Conservation (phyloP, 805 yeast species). For the Starmerella stigmatis region DNA sequence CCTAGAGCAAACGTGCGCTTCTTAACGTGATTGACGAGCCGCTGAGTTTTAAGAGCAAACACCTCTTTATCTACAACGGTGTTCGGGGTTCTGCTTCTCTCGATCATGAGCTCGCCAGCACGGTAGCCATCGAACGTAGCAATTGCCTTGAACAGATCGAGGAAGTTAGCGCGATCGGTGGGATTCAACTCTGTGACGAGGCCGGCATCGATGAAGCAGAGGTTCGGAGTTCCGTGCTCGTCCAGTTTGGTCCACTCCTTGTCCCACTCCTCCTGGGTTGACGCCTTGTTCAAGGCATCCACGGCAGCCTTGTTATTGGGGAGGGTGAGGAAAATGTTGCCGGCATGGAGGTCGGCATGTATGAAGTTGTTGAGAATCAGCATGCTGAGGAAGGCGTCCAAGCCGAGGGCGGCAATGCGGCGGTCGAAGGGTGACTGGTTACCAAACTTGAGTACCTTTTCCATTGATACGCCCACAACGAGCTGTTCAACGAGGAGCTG, state of each 20-base stretch:
- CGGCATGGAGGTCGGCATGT: slow-evolving; percentile 96
- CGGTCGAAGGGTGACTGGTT: slow-evolving; percentile 34
- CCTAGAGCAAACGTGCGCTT: slow-evolving; percentile 87
- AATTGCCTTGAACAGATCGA: slow-evolving; percentile 77
- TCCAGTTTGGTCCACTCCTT: slow-evolving; percentile 38
- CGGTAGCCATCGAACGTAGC: slow-evolving; percentile 86
- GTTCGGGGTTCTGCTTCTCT: slow-evolving; percentile 87
- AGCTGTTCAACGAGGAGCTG: slow-evolving; percentile 77
- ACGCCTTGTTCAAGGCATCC: slow-evolving; percentile 22
- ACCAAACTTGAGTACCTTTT: slow-evolving; percentile 42
- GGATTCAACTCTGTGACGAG: slow-evolving; percentile 80
- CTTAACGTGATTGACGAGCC: slow-evolving; percentile 69
- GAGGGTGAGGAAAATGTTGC: slow-evolving; percentile 64
- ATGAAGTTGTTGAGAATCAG: slow-evolving; percentile 83
- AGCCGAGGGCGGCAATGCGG: slow-evolving; percentile 62
- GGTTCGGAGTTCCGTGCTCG: slow-evolving; percentile 56
- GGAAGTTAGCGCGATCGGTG: slow-evolving; percentile 67
- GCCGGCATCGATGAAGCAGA: slow-evolving; percentile 89
- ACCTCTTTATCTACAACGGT: slow-evolving; percentile 75
- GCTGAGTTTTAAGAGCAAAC: slow-evolving; percentile 79
- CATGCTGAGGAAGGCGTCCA: slow-evolving; percentile 90
- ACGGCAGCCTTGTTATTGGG: slow-evolving; percentile 20
- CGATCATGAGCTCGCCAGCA: slow-evolving; percentile 94
- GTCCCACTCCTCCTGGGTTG: slow-evolving; percentile 37
- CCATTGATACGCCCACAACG: slow-evolving; percentile 75